Base-by-base conservation (phyloP, 2,329 filamentous ascomycete genomes). In the Arthrobotrys pseudoclavata region DNA sequence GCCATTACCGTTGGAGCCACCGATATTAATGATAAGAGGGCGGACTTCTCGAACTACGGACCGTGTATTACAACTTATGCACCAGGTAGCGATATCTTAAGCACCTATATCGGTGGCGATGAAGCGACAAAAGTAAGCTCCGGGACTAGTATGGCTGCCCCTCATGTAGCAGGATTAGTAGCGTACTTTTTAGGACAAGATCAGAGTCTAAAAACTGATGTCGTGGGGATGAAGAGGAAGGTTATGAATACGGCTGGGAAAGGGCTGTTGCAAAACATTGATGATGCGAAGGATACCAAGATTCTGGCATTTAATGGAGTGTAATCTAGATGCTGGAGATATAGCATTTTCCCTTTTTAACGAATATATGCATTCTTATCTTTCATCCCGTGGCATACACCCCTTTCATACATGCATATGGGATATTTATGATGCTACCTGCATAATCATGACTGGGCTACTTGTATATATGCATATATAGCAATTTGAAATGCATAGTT, bases 141-240 rank as follows among this genome's bases (percentile, higher is more conserved):
- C 18, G 86, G 86, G n/a, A 88, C 86, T 2, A 85, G 82, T 57
- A 86, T 86, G 88, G 86, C 86, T 26, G 87, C 87, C 12, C 91
- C 91, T 0, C 90, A 92, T 82, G 86, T 92, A 67, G 87, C 89
- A 57, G 91, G 91, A 57, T 85, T 92, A 2, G 89, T 89, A 13
- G 90, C 89, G 29, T 92, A 92, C 83, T 84, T 92, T 15, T 24
- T 72, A 15, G 42, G 63, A 1, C 10, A 62, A 18, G 52, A 47
- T 3, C 45, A 42, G 31, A 64, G 70, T n/a, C 45, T 77, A 52
- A 68, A 50, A 61, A 50, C 50, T 20, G 61, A 77, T 50, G 52
- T 71, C 7, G n/a, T 50, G 45, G 74, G 34, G 20, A 77, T 77
- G 74, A 77, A 77, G 55, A 61, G 55, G 42, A 48, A 71, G 61